Evolutionary conservation across 2,329 filamentous ascomycete species (phyloP).

Genomic region (Stachybotrys elegans): DNA sequence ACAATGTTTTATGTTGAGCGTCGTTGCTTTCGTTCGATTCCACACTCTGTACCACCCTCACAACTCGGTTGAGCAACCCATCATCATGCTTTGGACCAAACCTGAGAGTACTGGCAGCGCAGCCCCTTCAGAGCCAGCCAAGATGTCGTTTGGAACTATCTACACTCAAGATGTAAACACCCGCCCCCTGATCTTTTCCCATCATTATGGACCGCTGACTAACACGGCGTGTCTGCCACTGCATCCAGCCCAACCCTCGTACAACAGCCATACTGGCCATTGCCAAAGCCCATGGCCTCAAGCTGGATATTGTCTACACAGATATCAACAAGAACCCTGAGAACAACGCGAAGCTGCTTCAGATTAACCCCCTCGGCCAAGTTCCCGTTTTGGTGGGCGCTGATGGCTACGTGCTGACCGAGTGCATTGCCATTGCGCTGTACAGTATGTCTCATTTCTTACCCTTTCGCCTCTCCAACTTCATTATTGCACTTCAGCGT

Average conservation of each 20-base stretch:
- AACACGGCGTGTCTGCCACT: neutral
- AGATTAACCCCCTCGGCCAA: neutral
- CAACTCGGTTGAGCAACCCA: too few species aligned
- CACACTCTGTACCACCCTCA: too few species aligned
- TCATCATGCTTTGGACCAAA: too few species aligned
- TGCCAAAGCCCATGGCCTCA: neutral
- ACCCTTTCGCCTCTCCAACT: too few species aligned
- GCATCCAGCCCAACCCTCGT: neutral
- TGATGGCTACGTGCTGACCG: neutral
- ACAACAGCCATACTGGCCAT: neutral
- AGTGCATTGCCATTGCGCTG: neutral
- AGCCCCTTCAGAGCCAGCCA: too few species aligned
- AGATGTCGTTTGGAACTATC: neutral
- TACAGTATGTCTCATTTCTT: neutral
- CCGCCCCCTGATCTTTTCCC: neutral
- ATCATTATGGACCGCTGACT: neutral
- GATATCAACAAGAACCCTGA: neutral
- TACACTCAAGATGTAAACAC: neutral
- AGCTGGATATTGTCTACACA: neutral
- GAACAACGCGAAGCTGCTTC: neutral
- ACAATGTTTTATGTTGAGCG: too few species aligned
- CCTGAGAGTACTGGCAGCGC: too few species aligned
- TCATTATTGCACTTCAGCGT: neutral
- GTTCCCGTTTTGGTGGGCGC: neutral
- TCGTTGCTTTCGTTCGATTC: too few species aligned